Percentiles rank a stretch among this genome's conserved stretches.
Evolutionary conservation across 495 filamentous ascomycete genomes (phyloP).

Genomic region (Aspergillus baeticus): DNA sequence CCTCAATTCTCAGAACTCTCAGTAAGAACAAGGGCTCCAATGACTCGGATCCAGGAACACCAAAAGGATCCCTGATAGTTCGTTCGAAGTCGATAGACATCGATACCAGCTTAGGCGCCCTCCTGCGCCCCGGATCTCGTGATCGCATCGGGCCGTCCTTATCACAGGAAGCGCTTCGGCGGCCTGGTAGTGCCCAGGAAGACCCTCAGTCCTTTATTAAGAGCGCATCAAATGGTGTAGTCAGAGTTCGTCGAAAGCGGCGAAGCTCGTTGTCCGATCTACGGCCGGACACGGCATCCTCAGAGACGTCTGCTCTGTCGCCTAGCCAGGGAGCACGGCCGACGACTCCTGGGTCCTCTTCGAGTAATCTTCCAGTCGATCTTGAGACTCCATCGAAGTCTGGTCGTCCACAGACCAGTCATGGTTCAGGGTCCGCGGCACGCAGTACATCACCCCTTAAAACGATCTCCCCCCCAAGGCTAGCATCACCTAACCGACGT

Average conservation of each 20-base stretch:
- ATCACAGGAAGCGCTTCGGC: constrained; percentile 42
- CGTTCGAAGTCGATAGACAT: constrained; percentile 84
- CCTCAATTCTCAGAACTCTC: constrained; percentile 82
- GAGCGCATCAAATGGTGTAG: constrained; percentile 37
- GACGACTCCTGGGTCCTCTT: constrained; percentile 31
- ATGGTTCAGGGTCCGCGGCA: constrained; percentile 29
- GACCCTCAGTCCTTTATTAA: constrained; percentile 34
- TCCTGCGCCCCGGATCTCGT: constrained; percentile 63
- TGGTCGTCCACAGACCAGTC: constrained; percentile 33
- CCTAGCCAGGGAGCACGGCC: constrained; percentile 35
- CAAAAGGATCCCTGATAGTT: constrained; percentile 58
- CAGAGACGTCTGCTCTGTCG: constrained; percentile 35
- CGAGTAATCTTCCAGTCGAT: constrained; percentile 29
- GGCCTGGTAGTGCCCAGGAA: constrained; percentile 49
- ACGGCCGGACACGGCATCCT: constrained; percentile 55
- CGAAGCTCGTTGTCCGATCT: constrained; percentile 92
- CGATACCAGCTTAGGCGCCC: constrained; percentile 49
- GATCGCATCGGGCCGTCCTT: constrained; percentile 56
- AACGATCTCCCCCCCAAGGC: constrained; percentile 27
- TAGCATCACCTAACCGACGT: constrained; percentile 36
- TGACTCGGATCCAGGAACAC: constrained; percentile 54
- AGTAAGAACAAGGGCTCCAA: constrained; percentile 74
- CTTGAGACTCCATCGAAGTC: constrained; percentile 34
- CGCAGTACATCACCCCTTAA: constrained; percentile 35
- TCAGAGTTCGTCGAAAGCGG: constrained; percentile 67